Evolutionary conservation across 1,139 yeast species (phyloP).

Genomic region (Zhuliangozyma parablackwelliae): DNA sequence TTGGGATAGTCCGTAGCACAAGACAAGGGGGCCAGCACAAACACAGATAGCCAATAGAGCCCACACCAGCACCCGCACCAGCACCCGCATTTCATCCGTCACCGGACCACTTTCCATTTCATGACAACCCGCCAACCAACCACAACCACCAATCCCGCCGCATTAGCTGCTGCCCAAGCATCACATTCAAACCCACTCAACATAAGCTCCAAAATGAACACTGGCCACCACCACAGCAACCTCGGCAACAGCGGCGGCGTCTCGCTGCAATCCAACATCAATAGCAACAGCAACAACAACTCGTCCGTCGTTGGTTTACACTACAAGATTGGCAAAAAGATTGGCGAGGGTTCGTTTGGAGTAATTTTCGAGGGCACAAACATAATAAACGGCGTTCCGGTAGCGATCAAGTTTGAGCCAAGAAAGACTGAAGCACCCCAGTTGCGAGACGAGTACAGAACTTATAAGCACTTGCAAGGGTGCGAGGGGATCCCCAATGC

Average conservation of each 20-base stretch:
- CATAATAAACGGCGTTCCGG: constrained; percentile 68
- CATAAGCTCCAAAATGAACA: constrained; percentile 5
- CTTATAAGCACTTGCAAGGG: constrained; percentile 62
- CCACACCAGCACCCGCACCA: no score
- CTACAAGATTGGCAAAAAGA: constrained; percentile 92
- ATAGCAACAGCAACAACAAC: not conserved
- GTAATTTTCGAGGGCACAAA: constrained; percentile 94
- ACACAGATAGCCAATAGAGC: no score
- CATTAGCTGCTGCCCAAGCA: constrained; percentile 37
- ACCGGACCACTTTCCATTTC: constrained; percentile 1
- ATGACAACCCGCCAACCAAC: constrained; percentile 11
- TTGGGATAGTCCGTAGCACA: no score
- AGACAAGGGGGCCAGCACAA: no score
- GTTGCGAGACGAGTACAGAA: constrained; percentile 69
- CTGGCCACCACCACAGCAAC: not conserved
- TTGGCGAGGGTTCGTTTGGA: constrained; percentile 98
- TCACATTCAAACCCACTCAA: constrained; percentile 21
- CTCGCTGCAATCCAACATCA: not conserved
- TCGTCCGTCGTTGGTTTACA: constrained; percentile 58
- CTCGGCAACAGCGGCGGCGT: not conserved
- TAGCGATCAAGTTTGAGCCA: constrained; percentile 78
- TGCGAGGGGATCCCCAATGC: constrained; percentile 68
- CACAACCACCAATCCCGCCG: constrained; percentile 28
- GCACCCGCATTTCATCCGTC: no score
- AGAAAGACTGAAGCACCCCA: constrained; percentile 80